phyloP scores from a whole-genome alignment of 352 stramenopile species.

The Pilasporangium apinafurcum region DNA sequence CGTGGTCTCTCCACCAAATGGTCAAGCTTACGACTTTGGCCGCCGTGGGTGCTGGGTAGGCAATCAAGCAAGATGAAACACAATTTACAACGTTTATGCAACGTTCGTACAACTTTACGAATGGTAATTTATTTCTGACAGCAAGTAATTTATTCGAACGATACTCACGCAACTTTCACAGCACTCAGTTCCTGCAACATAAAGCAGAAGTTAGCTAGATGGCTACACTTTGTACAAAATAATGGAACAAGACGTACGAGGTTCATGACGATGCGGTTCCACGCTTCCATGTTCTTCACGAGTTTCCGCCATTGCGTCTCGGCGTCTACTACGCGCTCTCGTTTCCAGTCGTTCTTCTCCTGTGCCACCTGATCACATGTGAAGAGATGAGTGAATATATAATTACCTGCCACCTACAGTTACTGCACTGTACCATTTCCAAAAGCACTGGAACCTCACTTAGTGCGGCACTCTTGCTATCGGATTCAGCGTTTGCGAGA shows the following conservation, averaged over 20 bases:
- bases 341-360: slow-evolving; percentile 28
- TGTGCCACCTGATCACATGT: slow-evolving; percentile 22
- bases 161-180: neutral
- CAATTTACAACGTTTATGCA: no score
- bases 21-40: no score
- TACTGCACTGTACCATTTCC: slow-evolving; percentile 31
- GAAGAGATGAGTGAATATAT: neutral
- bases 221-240: neutral
- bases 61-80: no score
- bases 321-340: slow-evolving; percentile 19
- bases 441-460: slow-evolving; percentile 30
- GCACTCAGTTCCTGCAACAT: neutral
- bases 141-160: no score
- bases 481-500: slow-evolving; percentile 16
- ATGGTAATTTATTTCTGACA: no score
- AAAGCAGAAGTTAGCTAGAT: neutral
- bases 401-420: neutral
- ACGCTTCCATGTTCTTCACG: slow-evolving; percentile 82
- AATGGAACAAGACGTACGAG: slow-evolving; percentile 24
- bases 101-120: no score
- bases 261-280: slow-evolving; percentile 83
- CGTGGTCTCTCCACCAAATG: no score
- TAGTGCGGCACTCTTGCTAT: slow-evolving; percentile 3
- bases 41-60: no score
- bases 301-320: slow-evolving; percentile 72